Evolutionary conservation across 140 eudicot genomes (phyloP), one percentile per base, ranked within the genome.

Genomic region (Bidens hawaiensis): DNA sequence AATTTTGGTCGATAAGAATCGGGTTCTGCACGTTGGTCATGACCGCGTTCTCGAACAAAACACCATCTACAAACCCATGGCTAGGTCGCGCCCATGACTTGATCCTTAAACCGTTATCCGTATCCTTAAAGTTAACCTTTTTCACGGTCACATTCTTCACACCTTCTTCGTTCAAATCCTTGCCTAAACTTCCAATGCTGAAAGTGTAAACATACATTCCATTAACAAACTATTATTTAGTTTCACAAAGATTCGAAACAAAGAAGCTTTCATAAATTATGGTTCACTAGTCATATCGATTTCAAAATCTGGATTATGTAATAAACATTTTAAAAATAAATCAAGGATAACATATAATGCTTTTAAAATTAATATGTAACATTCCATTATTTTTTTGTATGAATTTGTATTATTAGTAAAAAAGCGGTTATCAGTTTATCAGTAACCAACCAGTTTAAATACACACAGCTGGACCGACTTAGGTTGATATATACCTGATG

Each of bases 141-240:
- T 69, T 82, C 1, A 80, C 95, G 0, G 91, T 89, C 75, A 89
- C 88, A 18, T 85, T 80, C 46, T 76, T 74, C 24, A 89, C 97
- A 0, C 97, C 97, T 4, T 63, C 62, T 30, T 89, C 97, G 5
- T 78, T 46, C 1, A 36, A 30, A 28, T 62, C 76, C 71, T 75
- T 79, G 6, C 88, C 97, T 21, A 88, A 74, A 43, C 95, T 85
- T 42, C 97, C 94, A 52, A 85, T 85, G 63, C 94, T 85, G 71
- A 58, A 12, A 23, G 1, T 47, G 22, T 18, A 43, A 6, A 42
- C 19, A 67, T 1, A 62, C 71, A 68, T 42, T 31, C 17, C 0
- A 48, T 23, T 5, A 58, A 47, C 30, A 53, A 69, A 31, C 5
- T 7, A 4, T 26, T 38, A 56, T 46, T n/a, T 17, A 6, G 52